A percentile compares a stretch with the other conserved stretches of the same genome.
Evolutionary conservation across 345 rosid genomes (phyloP).

Genomic region (Dipteronia sinensis): DNA sequence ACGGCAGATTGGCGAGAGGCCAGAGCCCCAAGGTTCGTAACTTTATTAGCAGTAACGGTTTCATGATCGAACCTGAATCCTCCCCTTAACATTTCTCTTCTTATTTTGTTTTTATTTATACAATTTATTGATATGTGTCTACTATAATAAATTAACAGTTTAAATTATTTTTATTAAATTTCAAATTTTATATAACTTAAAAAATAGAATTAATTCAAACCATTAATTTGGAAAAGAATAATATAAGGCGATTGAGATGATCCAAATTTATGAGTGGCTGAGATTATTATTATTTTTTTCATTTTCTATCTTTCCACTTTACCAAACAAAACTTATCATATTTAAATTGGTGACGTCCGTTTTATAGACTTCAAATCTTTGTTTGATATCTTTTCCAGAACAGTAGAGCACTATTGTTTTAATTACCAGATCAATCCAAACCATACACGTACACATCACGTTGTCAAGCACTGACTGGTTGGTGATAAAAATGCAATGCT

Average conservation of each 20-base stretch:
- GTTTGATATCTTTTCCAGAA: background rate
- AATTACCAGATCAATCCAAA: background rate
- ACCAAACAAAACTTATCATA: background rate
- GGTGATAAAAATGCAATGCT: background rate
- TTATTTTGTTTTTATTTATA: too few species aligned
- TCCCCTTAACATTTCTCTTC: too few species aligned
- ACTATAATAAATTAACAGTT: too few species aligned
- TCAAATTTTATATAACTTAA: too few species aligned
- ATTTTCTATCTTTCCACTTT: background rate
- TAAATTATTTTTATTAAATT: too few species aligned
- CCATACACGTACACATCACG: conserved; percentile 1
- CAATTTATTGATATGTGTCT: too few species aligned
- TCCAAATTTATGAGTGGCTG: too few species aligned
- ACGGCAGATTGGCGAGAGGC: conserved; percentile 61
- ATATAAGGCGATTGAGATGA: too few species aligned
- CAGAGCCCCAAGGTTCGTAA: conserved; percentile 90
- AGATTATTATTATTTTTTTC: background rate
- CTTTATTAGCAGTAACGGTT: background rate
- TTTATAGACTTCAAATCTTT: too few species aligned
- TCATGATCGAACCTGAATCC: too few species aligned
- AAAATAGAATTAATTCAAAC: too few species aligned
- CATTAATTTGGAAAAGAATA: too few species aligned
- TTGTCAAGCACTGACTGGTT: background rate
- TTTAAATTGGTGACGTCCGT: background rate
- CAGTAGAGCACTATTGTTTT: background rate